Evolutionary conservation across 805 yeast species (phyloP), one percentile per base, ranked within the genome.

Genomic region (Isabelozyma pseudorhagii): DNA sequence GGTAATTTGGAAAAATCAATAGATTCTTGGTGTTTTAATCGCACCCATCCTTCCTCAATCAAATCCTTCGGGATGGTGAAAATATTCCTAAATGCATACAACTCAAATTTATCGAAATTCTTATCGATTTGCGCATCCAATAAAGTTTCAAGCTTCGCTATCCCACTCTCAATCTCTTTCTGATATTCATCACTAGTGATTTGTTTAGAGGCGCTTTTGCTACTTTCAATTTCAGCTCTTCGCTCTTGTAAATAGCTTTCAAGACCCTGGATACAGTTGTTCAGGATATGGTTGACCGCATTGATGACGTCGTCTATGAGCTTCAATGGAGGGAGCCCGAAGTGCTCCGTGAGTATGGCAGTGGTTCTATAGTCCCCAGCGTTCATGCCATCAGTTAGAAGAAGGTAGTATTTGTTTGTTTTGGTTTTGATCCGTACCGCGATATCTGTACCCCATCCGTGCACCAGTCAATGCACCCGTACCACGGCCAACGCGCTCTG

Each of bases 221-320:
- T 54, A 29, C 50, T 63, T 38, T 47, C 57, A 46, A 54, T 61
- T 45, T 56, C 57, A 34, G 63, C 65, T 49, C 68, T 67, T 40
- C 75, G 59, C 40, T 72, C 71, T 9, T 54, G 57, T 25, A 92
- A 67, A 54, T 84, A 85, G 29, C 76, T 76, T 62, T 89, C 96
- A 68, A 92, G 78, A 1, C 89, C 96, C 44, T 80, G 81, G 0
- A 92, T 84, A 60, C 96, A 87, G 56, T 85, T 84, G 68, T 87
- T 87, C 83, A 90, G 79, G 27, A 89, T 81, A 46, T 84, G 90
- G 60, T 91, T 91, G 21, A 89, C 94, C 1, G 90, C 88, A 65
- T 91, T 90, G 57, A 91, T 89, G 10, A 92, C 85, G 59, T 89
- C 96, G 58, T 92, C 97, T 5, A 92, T 78, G 11, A 91, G 69